Base-by-base conservation (phyloP, 2,329 filamentous ascomycete species). In the Colletotrichum horii region DNA sequence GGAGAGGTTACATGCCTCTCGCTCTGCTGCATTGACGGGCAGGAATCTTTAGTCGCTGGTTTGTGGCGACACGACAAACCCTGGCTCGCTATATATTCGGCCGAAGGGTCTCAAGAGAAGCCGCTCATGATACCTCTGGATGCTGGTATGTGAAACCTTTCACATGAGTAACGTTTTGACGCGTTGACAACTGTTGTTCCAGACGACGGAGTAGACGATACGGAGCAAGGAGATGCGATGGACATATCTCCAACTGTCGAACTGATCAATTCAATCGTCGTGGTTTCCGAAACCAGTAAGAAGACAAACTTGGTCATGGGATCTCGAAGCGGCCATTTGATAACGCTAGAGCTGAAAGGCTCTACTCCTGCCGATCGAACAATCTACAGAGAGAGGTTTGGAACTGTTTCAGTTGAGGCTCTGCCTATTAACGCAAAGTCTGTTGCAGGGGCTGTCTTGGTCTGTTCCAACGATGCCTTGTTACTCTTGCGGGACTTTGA, bases 1-100 rank as follows among this genome's bases (percentile, higher is more conserved):
- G 88, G 87, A 1, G 89, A 91, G 76, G 83, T 90, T 4, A 91
- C 89, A 5, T 90, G 88, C 74, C 78, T 92, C 8, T 80, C 81
- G 3, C 76, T 88, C 6, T 83, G 84, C 28, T 70, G 61, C 3
- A 74, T 82, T 6, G 75, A 78, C 4, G 81, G 75, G 2, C 73
- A 80, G 9, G 76, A 80, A 4, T 82, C 78, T 38, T 78, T 87
- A 8, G 74, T 83, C n/a, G 82, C 80, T 4, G 87, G 85, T 2
- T 79, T 86, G 1, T 82, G 85, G 74, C 64, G 79, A 24, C 78
- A 83, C 7, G 80, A 81, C 1, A 76, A 77, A 4, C 83, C 85
- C 4, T 82, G 79, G n/a, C 77, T 89, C 38, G 82, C 80, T 0
- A 76, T 84, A 8, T 83, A 82, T 36, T 71, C 76, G 3, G 26